Evolutionary conservation across 371 early-diverging fungal species (phyloP).

Genomic region (Blastocladiella emersonii): DNA sequence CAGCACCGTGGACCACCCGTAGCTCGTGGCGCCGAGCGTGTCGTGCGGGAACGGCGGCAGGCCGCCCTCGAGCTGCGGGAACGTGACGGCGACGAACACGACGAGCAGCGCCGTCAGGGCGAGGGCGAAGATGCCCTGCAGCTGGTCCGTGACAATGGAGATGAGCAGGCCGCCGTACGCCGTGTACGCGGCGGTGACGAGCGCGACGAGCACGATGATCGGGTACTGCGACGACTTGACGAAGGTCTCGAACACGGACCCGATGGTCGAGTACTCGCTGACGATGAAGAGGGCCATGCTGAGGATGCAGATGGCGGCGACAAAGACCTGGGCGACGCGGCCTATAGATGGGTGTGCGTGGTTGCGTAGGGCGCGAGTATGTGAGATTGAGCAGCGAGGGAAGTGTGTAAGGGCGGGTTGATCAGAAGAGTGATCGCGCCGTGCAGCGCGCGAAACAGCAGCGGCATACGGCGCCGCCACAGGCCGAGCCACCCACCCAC

Average conservation of each 20-base stretch:
- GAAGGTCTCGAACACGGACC: background rate
- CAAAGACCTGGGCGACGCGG: slow-evolving; percentile 2
- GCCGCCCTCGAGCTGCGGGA: slow-evolving; percentile 18
- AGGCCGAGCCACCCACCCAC: too few relatives aligned
- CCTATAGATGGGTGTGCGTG: background rate
- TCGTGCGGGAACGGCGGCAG: slow-evolving; percentile 23
- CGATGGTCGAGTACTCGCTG: background rate
- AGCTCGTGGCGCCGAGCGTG: slow-evolving; percentile 22
- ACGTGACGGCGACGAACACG: slow-evolving; percentile 35
- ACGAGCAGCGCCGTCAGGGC: slow-evolving; percentile 20
- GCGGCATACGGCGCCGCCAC: too few relatives aligned
- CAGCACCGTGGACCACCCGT: slow-evolving; percentile 25
- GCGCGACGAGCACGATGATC: slow-evolving; percentile 19
- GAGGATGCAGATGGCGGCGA: background rate
- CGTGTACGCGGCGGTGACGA: slow-evolving; percentile 38
- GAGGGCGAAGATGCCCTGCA: slow-evolving; percentile 31
- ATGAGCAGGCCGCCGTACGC: slow-evolving; percentile 45
- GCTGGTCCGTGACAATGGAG: slow-evolving; percentile 40
- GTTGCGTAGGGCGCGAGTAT: too few relatives aligned
- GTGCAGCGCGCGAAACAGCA: too few relatives aligned
- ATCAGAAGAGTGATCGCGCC: too few relatives aligned
- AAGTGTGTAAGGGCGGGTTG: too few relatives aligned
- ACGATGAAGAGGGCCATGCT: background rate
- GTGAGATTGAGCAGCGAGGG: background rate
- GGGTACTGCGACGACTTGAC: slow-evolving; percentile 3